A percentile compares a stretch with the other conserved stretches of the same genome.
Evolutionary conservation across 148 eudicot species (phyloP).

Genomic region (Silene latifolia): DNA sequence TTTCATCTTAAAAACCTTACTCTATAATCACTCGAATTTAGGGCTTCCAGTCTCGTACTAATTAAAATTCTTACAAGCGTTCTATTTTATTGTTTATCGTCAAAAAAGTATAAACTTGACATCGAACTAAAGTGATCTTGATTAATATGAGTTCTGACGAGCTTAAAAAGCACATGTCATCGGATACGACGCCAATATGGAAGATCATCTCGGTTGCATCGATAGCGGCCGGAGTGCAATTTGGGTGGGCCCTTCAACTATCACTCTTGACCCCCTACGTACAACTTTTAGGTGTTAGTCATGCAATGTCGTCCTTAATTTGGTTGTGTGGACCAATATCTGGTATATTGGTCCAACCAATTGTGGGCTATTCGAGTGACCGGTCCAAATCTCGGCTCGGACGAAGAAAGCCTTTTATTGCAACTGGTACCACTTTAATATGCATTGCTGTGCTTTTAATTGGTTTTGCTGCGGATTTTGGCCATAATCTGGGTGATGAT

Average conservation of each 20-base stretch:
- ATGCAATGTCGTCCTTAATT: conserved; percentile 56
- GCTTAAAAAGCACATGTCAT: conserved; percentile 16
- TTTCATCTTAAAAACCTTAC: background rate
- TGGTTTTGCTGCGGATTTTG: conserved; percentile 77
- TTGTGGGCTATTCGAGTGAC: conserved; percentile 70
- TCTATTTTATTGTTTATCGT: too few relatives aligned
- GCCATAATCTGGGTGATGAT: conserved; percentile 49
- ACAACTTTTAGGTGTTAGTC: conserved; percentile 63
- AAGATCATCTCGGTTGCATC: conserved; percentile 45
- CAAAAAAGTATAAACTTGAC: too few relatives aligned
- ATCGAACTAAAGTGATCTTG: background rate
- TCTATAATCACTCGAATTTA: background rate
- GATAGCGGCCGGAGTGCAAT: conserved; percentile 75
- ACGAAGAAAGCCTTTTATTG: conserved; percentile 81
- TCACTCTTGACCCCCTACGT: conserved; percentile 73
- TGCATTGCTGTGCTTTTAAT: conserved; percentile 55
- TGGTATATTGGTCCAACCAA: conserved; percentile 73
- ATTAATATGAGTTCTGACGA: conserved; percentile 19
- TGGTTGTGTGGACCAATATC: conserved; percentile 95
- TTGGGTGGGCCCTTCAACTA: conserved; percentile 86
- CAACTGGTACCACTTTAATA: conserved; percentile 45
- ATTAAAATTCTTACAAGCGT: too few relatives aligned
- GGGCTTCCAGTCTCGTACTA: background rate
- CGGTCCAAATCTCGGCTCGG: conserved; percentile 46
- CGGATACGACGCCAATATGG: conserved; percentile 22